Base-by-base conservation (phyloP, 2,329 filamentous ascomycete genomes). In the Fusarium keratoplasticum region DNA sequence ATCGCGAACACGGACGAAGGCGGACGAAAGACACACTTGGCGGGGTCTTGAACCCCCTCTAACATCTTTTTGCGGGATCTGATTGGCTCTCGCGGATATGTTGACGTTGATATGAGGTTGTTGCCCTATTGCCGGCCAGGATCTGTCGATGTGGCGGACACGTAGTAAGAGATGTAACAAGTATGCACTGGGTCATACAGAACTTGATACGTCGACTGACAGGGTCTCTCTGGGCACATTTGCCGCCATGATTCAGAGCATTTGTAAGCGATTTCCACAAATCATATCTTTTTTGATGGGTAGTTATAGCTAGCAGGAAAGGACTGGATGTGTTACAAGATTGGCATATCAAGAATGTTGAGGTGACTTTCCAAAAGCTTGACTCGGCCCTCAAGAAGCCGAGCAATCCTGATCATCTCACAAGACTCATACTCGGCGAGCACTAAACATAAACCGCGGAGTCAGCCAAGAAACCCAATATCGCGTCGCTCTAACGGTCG, bases 41-140 rank as follows among this genome's bases (percentile, higher is more conserved):
- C 40, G n/a, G n/a, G 10, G n/a, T 3, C 10, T 20, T 42, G 11
- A 42, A 22, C 38, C 1, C 38, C 13, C n/a, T 11, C 11, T 7
- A 14, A 13, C 3, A 0, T 42, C 1, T 14, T 14, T 22, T 7
- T 22, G 3, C 4, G n/a, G n/a, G n/a, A 40, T 40, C 5, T 4
- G 10, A 3, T 20, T 40, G n/a, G n/a, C 5, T 13, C 2, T 6
- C n/a, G 5, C 38, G 18, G 20, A 20, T 40, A n/a, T 20, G 6
- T 40, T 20, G 38, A 40, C 38, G 10, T 3, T 4, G 10, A 20
- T 11, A 40, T 6, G 8, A 11, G 8, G 36, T 5, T 4, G 36
- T 2, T 11, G 36, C 4, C 9, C 4, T 5, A 3, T 10, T n/a
- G 36, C 8, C 10, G 3, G 10, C 38, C 6, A 20, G 0, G n/a